A percentile compares a stretch with the other conserved stretches of the same genome.
Evolutionary conservation across 495 filamentous ascomycete species (phyloP).

Genomic region (Trichodelitschia bisporula): DNA sequence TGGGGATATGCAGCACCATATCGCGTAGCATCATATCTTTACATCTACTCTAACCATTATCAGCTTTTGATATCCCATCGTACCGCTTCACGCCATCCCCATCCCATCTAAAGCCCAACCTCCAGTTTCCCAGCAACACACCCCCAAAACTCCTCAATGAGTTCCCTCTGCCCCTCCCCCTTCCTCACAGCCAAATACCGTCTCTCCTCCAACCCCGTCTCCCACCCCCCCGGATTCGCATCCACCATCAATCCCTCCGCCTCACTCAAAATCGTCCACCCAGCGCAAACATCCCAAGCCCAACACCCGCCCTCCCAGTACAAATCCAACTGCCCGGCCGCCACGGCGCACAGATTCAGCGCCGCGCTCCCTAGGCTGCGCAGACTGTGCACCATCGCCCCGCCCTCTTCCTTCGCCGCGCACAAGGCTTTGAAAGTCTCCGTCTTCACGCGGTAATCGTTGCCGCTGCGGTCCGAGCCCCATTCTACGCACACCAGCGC

Average conservation of each 20-base stretch:
- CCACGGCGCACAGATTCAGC: slow-evolving; percentile 62
- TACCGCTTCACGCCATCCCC: no score
- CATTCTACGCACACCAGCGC: slow-evolving; percentile 54
- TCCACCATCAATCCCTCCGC: slow-evolving; percentile 61
- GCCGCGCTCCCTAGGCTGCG: slow-evolving; percentile 57
- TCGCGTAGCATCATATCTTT: no score
- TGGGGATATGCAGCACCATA: no score
- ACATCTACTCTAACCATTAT: no score
- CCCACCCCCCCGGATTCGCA: slow-evolving; percentile 58
- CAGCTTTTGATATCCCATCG: no score
- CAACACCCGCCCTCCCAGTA: slow-evolving; percentile 94
- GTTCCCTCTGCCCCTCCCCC: slow-evolving; percentile 40
- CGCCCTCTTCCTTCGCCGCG: slow-evolving; percentile 41
- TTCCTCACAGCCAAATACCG: slow-evolving; percentile 57
- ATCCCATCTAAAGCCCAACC: no score
- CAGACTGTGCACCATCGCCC: slow-evolving; percentile 65
- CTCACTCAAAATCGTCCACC: slow-evolving; percentile 69
- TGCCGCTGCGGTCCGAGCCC: slow-evolving; percentile 46
- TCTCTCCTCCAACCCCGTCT: slow-evolving; percentile 45
- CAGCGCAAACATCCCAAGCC: slow-evolving; percentile 88
- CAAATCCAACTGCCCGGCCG: slow-evolving; percentile 49
- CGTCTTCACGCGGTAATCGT: slow-evolving; percentile 52
- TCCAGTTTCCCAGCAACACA: slow-evolving; percentile 27
- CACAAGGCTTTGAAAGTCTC: slow-evolving; percentile 39
- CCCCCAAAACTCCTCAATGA: slow-evolving; percentile 67